phyloP scores from a whole-genome alignment of 805 yeast species.

The Saturnispora ahearnii region DNA sequence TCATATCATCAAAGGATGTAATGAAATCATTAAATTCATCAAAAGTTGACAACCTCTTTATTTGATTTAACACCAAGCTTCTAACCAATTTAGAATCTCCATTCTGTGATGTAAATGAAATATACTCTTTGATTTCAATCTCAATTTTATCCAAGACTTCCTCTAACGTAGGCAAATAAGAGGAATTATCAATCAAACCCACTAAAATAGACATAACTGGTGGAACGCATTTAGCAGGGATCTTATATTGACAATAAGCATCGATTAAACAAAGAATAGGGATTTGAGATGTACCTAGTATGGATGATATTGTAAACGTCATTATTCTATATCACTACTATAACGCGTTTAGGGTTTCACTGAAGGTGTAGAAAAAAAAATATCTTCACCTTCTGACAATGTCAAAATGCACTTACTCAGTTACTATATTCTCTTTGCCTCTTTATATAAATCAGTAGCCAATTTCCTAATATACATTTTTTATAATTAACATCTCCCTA shows the following conservation, averaged over 20 bases:
- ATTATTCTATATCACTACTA: background rate
- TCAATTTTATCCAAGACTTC: slow-evolving; percentile 14
- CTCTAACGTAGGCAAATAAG: slow-evolving; percentile 18
- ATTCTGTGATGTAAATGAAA: background rate
- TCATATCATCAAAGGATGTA: slow-evolving; percentile 23
- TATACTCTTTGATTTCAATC: slow-evolving; percentile 23
- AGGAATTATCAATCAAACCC: slow-evolving; percentile 29
- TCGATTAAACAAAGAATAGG: slow-evolving; percentile 40
- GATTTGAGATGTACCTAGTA: slow-evolving; percentile 46
- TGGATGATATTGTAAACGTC: slow-evolving; percentile 27
- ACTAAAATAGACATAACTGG: slow-evolving; percentile 36
- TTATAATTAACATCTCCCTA: background rate
- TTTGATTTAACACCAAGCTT: slow-evolving; percentile 7
- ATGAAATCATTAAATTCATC: slow-evolving; percentile 39
- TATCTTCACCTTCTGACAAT: too few species aligned
- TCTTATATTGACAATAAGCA: slow-evolving; percentile 34
- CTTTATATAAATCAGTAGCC: background rate
- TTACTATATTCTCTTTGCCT: background rate
- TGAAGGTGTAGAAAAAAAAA: background rate
- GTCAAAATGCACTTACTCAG: background rate
- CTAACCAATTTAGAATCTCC: background rate
- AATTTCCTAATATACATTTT: slow-evolving; percentile 8
- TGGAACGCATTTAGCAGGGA: slow-evolving; percentile 32
- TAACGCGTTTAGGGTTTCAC: background rate
- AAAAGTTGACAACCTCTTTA: slow-evolving; percentile 42